Conservation (phyloP, 2,329 filamentous ascomycete genomes). For the Hypoxylon sp. region DNA sequence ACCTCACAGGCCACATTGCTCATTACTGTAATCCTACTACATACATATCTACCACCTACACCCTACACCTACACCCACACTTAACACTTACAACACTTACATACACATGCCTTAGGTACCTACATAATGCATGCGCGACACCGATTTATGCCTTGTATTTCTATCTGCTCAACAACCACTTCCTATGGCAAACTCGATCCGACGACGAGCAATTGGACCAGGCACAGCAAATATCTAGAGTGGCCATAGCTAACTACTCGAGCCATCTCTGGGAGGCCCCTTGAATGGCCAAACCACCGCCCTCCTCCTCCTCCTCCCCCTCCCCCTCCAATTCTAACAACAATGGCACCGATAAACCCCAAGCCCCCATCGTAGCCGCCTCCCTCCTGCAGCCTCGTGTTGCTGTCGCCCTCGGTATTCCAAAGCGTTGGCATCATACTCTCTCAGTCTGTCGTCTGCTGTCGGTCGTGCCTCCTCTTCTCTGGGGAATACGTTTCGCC, state of each 20-base stretch:
- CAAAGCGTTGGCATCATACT: conserved; percentile 79
- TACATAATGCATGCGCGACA: conserved; percentile 16
- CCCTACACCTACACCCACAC: conserved; percentile 6
- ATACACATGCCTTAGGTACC: background rate
- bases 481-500: conserved; percentile 78
- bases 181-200: conserved; percentile 38
- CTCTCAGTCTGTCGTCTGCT: conserved; percentile 80
- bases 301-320: conserved; percentile 21
- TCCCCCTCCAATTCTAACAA: conserved; percentile 21
- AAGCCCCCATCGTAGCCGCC: conserved; percentile 47
- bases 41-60: background rate
- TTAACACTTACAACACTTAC: background rate
- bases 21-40: conserved; percentile 26
- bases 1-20: conserved; percentile 43
- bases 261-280: conserved; percentile 38
- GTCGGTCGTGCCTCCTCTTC: conserved; percentile 78
- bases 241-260: conserved; percentile 15
- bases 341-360: conserved; percentile 35
- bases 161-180: background rate
- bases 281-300: conserved; percentile 46
- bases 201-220: conserved; percentile 25
- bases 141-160: conserved; percentile 14
- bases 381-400: conserved; percentile 80
- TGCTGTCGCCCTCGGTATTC: conserved; percentile 82
- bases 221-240: conserved; percentile 17